Evolutionary conservation across 352 stramenopile species (phyloP).

Genomic region (Hyaloperonospora arabidopsidis): DNA sequence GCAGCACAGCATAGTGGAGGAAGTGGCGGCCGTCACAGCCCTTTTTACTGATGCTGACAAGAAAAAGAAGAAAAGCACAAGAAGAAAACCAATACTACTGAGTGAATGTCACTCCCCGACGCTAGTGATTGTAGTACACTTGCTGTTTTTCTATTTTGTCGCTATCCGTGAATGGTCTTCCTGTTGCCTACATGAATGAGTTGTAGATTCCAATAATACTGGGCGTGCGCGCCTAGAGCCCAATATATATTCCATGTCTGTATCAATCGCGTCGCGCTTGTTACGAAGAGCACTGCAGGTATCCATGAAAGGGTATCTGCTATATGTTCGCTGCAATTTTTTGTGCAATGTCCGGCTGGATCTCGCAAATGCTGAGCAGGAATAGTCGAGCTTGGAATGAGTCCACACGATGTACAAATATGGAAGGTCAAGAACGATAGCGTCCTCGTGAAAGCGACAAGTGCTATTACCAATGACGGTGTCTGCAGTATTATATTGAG

Average conservation of each 20-base stretch:
- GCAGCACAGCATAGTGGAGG: constrained; percentile 42
- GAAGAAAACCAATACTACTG: constrained; percentile 72
- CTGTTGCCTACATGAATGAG: constrained; percentile 19
- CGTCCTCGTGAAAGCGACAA: too few relatives aligned
- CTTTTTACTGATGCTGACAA: constrained; percentile 35
- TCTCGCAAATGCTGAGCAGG: too few relatives aligned
- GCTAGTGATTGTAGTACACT: constrained; percentile 41
- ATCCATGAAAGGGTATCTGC: too few relatives aligned
- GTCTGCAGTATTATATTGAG: too few relatives aligned
- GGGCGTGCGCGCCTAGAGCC: constrained; percentile 16
- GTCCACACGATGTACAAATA: too few relatives aligned
- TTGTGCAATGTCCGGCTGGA: too few relatives aligned
- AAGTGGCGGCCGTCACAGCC: constrained; percentile 16
- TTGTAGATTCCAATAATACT: constrained; percentile 28
- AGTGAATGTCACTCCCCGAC: constrained; percentile 34
- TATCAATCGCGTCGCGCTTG: constrained; percentile 1
- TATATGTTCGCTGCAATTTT: too few relatives aligned
- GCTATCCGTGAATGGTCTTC: constrained; percentile 15
- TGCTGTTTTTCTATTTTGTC: constrained; percentile 30
- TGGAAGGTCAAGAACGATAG: too few relatives aligned
- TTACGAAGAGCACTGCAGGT: too few relatives aligned
- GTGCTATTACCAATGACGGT: too few relatives aligned
- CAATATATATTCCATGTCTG: constrained; percentile 32
- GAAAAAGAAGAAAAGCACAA: constrained; percentile 71
- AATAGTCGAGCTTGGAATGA: too few relatives aligned